These are phyloP conservation scores for Triticum aestivum DNA, from an alignment of 176 grass and related monocot species.

Conservation along the genomic window IWGSC_CS_RefSeq_v2.1 NC_057794.1:95940893-95941392, in stretches of 20 bases:
- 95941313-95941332: neutral
- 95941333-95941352: neutral
- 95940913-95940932: neutral
- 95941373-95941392: neutral
- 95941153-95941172: slow-evolving; percentile 71
- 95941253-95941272: slow-evolving; percentile 48
- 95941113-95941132: neutral
- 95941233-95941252: slow-evolving; percentile 88
- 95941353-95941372: neutral
- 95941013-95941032: slow-evolving; percentile 90
- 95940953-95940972: slow-evolving; percentile 66
- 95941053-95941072: slow-evolving; percentile 96
- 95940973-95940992: slow-evolving; percentile 91
- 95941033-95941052: slow-evolving; percentile 95
- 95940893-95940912: neutral
- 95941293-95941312: neutral
- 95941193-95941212: slow-evolving; percentile 82
- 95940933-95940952: slow-evolving; percentile 93
- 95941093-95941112: neutral
- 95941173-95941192: slow-evolving; percentile 78
- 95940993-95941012: slow-evolving; percentile 80
- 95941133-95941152: neutral
- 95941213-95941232: slow-evolving; percentile 87
- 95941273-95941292: neutral
- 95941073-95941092: neutral